Evolutionary conservation across 1,284 basidiomycete species (phyloP), one percentile per base, ranked within the genome.

Genomic region (Chiua sp.): DNA sequence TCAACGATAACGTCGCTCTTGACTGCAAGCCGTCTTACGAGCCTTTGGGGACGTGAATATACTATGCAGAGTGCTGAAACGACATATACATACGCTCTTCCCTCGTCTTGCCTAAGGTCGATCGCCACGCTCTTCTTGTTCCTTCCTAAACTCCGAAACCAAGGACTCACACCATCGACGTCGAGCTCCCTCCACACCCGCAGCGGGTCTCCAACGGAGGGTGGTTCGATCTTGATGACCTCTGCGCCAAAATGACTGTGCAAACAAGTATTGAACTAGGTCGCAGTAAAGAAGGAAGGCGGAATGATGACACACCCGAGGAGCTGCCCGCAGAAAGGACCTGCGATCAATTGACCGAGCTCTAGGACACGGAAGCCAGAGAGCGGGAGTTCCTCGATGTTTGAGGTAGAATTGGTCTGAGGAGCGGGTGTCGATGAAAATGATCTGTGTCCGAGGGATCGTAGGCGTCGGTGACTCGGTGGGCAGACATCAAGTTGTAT

Each of bases 111-210:
- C 44, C 85, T 75, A 63, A 90, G 67, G 67, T 90, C 86, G 60
- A 90, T 86, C 11, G 84, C 84, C 18, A 90, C 81, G 59, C 87
- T 89, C 74, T 87, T 90, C 78, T 90, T 90, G 72, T 90, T 90
- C 46, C 88, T 77, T 8, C 75, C 87, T 28, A 90, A 80, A 65
- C 87, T 88, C 47, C 88, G 76, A 73, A 87, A 90, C 88, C 88
- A 90, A 0, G 87, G 87, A 61, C 88, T 88, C 3, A 84, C 83
- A 2, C 87, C 87, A 64, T 90, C 88, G 0, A 83, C 77, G 63
- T 90, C 88, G 26, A 87, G 78, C 63, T 90, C 88, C 57, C 88
- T 75, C 87, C 87, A 90, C 3, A 87, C 82, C 8, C 88, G 84
- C n/a, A 90, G 72, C 7, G 87, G 87, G 62, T 90, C 87, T 4